phyloP scores from a whole-genome alignment of 345 rosid genomes.

The Conringia planisiliqua region DNA sequence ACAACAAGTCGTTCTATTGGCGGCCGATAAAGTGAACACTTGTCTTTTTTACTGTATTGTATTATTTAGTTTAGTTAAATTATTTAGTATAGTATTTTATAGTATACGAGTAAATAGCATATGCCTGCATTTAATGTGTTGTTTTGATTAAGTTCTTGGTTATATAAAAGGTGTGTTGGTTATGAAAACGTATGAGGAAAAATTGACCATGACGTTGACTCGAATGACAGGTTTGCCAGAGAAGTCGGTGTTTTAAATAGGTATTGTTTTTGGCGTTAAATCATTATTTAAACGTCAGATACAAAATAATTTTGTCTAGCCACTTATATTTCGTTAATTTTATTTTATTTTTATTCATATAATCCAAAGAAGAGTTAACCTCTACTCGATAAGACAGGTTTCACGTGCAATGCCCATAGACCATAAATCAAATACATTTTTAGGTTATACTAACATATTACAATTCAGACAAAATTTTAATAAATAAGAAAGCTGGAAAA shows the following conservation, averaged over 20 bases:
- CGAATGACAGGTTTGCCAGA: constrained; percentile 33
- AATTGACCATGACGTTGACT: constrained; percentile 31
- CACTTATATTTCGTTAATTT: constrained; percentile 9
- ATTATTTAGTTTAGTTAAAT: neutral
- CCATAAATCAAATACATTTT: constrained; percentile 23
- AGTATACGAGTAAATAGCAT: neutral
- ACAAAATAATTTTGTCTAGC: constrained; percentile 21
- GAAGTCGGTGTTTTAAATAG: constrained; percentile 37
- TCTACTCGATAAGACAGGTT: constrained; percentile 25
- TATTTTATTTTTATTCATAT: neutral
- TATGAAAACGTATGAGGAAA: neutral
- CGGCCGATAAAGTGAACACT: neutral
- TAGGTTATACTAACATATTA: constrained; percentile 4
- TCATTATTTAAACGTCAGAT: constrained; percentile 18
- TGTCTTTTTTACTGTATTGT: neutral
- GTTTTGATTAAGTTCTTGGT: constrained; percentile 20
- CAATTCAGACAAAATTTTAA: neutral
- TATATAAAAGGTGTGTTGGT: neutral
- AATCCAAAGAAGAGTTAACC: neutral
- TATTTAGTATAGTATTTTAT: neutral
- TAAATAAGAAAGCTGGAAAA: neutral
- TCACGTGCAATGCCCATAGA: constrained; percentile 35
- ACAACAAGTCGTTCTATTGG: neutral
- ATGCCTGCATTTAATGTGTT: constrained; percentile 27
- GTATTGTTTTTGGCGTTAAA: constrained; percentile 15